These are phyloP conservation scores for Geotrichum histeridarum DNA, from an alignment of 1,139 yeast species.

Conservation along the genomic window DNA sequence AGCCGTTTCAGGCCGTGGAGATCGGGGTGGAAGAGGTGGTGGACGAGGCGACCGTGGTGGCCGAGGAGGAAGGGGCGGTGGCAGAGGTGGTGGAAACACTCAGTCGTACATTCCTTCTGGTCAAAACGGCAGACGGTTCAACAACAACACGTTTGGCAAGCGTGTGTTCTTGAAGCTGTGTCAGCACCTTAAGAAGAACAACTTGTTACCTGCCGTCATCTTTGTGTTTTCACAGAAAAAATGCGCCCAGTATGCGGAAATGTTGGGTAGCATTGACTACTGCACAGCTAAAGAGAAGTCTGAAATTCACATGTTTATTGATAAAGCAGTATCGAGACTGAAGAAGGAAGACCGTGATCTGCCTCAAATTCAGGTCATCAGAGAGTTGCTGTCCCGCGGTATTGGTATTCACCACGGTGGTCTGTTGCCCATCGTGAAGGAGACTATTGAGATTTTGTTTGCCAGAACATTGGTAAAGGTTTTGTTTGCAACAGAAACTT, in stretches of 20 bases:
- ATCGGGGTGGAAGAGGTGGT: constrained; percentile 31
- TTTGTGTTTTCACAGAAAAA: constrained; percentile 91
- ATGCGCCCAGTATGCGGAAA: constrained; percentile 88
- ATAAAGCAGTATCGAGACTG: constrained; percentile 78
- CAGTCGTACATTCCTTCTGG: constrained; percentile 10
- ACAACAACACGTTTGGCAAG: constrained; percentile 68
- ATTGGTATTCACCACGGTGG: constrained; percentile 98
- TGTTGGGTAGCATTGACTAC: constrained; percentile 68
- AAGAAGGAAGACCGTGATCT: constrained; percentile 87
- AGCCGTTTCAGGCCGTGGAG: constrained; percentile 28
- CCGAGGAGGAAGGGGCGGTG: constrained; percentile 33
- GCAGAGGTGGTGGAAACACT: constrained; percentile 35
- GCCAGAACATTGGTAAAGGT: constrained; percentile 83
- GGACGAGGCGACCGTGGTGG: constrained; percentile 36
- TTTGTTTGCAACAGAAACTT: constrained; percentile 94
- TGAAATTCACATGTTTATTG: constrained; percentile 88
- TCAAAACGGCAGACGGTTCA: constrained; percentile 38
- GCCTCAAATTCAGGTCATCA: constrained; percentile 79
- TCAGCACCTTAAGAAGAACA: constrained; percentile 61
- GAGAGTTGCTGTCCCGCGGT: constrained; percentile 83
- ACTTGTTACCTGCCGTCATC: constrained; percentile 79
- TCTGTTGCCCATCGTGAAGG: constrained; percentile 87
- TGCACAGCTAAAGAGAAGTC: constrained; percentile 80
- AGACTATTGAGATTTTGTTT: constrained; percentile 86
- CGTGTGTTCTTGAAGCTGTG: constrained; percentile 47